These are phyloP conservation scores for Fistulina hepatica DNA, from an alignment of 1,284 basidiomycete species.

Conservation along the genomic window DNA sequence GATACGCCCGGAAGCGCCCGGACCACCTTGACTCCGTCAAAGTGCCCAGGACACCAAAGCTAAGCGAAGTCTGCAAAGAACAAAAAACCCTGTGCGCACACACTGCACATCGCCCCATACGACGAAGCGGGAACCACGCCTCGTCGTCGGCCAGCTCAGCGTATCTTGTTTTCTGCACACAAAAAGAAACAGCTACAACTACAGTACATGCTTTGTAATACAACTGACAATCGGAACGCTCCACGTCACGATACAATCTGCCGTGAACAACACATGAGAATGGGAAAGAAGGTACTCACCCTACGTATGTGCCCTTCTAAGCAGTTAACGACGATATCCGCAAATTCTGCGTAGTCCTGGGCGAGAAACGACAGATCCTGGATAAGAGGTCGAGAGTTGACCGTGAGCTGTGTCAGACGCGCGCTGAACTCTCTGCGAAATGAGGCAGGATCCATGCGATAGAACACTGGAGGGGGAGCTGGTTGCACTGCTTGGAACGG, in stretches of 20 bases:
- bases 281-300: conserved; percentile 49
- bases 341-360: conserved; percentile 73
- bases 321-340: conserved; percentile 78
- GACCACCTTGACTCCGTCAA: conserved; percentile 16
- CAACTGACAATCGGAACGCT: not conserved
- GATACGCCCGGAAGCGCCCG: conserved; percentile 21
- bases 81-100: not conserved
- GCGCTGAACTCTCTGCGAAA: conserved; percentile 75
- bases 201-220: not conserved
- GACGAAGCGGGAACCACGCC: not conserved
- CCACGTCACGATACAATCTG: not conserved
- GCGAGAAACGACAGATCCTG: conserved; percentile 92
- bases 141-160: not conserved
- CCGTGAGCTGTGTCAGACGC: conserved; percentile 76
- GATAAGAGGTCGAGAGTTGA: conserved; percentile 96
- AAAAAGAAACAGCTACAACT: not conserved
- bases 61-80: conserved; percentile 5
- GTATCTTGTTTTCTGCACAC: not conserved
- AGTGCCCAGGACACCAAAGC: conserved; percentile 12
- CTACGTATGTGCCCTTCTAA: conserved; percentile 80
- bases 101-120: not conserved
- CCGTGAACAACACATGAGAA: conserved; percentile 15
- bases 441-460: conserved; percentile 56
- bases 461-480: conserved; percentile 33
- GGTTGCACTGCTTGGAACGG: too few relatives aligned